phyloP scores from a whole-genome alignment of 2,329 filamentous ascomycete genomes.

The Stagonosporopsis rhizophila region DNA sequence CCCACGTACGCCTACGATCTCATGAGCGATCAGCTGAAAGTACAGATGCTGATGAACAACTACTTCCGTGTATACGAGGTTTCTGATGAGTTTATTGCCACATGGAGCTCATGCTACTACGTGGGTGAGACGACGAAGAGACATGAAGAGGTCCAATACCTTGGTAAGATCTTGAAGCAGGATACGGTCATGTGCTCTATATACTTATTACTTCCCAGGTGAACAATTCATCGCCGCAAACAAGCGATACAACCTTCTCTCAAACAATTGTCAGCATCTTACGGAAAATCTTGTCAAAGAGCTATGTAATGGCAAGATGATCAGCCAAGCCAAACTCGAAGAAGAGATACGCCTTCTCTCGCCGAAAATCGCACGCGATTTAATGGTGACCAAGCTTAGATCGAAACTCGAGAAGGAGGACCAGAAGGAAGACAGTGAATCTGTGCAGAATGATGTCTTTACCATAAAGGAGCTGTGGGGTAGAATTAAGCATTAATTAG shows the following conservation, averaged over 20 bases:
- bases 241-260: slow-evolving; percentile 16
- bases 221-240: slow-evolving; percentile 17
- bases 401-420: slow-evolving; percentile 19
- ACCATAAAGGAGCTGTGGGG: slow-evolving; percentile 20
- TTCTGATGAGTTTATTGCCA: slow-evolving; percentile 8
- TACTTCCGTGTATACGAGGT: slow-evolving; percentile 20
- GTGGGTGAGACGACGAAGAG: slow-evolving; percentile 18
- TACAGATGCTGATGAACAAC: slow-evolving; percentile 21
- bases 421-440: slow-evolving; percentile 19
- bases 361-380: slow-evolving; percentile 19
- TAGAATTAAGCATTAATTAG: slow-evolving; percentile 13
- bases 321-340: slow-evolving; percentile 20
- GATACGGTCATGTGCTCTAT: too few relatives aligned
- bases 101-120: slow-evolving; percentile 22
- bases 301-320: slow-evolving; percentile 19
- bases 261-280: slow-evolving; percentile 21
- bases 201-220: slow-evolving; percentile 3
- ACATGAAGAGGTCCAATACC: slow-evolving; percentile 14
- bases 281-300: slow-evolving; percentile 14
- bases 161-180: slow-evolving; percentile 1
- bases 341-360: slow-evolving; percentile 18
- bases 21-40: slow-evolving; percentile 18
- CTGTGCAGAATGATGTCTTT: slow-evolving; percentile 16
- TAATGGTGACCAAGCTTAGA: slow-evolving; percentile 14
- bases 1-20: slow-evolving; percentile 17